Base-by-base conservation (phyloP, 768 basidiomycete species). In the Boletus rubropictus region DNA sequence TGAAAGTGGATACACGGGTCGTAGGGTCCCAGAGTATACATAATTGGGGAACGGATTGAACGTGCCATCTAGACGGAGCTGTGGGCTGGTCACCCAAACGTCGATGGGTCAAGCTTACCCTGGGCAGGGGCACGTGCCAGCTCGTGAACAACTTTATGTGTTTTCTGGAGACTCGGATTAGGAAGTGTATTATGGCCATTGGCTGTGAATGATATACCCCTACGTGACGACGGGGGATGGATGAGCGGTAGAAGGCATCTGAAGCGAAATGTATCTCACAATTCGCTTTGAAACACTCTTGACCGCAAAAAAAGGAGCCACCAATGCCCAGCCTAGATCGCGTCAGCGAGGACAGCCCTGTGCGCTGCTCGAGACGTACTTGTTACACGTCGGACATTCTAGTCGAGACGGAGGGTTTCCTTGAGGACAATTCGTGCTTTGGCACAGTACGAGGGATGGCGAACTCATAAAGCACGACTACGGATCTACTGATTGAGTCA, bases 261-360 rank as follows among this genome's bases (percentile, higher is more conserved):
- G 15, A 18, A 24, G 24, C 5, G 42, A 10, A 15, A 7, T 8
- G 27, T 17, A 6, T 32, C 92, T 73, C 66, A 94, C 95, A 98
- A 66, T 80, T 85, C 39, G 83, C 78, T 69, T 96, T 97, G 80
- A 97, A 97, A 70, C 95, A 98, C 42, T 89, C 90, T 67, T 98
- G 95, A 21, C 84, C 82, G 55, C 95, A 97, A 70, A 94, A 98
- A 64, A 86, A 88, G 27, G 89, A 91, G 25, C 89, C 87, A 39
- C 75, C 76, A 53, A 92, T 84, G 42, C 86, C 87, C 28, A 91
- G 73, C 63, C 89, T 91, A 55, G 31, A 50, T 49, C 21, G 39
- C 12, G 46, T 59, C 42, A 44, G 53, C 57, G 46, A 53, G 41
- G 54, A 36, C 8, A 17, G 32, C 4, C 1, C 5, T 7, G 3